Conservation (phyloP, 257 asterid species). For the Striga asiatica region DNA sequence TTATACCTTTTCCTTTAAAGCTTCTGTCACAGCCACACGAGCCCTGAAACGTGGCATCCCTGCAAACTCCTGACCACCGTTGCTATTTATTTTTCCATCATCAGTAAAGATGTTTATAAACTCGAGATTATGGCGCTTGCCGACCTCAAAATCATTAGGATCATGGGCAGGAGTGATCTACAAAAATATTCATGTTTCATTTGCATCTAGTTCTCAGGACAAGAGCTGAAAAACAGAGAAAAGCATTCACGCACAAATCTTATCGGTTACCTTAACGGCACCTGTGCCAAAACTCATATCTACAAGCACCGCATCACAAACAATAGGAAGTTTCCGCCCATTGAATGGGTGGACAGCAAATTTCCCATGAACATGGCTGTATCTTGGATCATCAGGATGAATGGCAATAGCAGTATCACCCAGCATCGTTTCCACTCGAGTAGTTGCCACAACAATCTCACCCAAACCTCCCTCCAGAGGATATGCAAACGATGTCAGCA, state of each 20-base stretch:
- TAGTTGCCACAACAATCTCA: conserved; percentile 94
- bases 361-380: conserved; percentile 75
- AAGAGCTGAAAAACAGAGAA: conserved; percentile 5
- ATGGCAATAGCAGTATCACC: conserved; percentile 96
- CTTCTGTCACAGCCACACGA: conserved; percentile 66
- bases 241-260: conserved; percentile 10
- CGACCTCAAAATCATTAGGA: conserved; percentile 96
- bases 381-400: conserved; percentile 82
- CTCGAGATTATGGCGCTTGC: conserved; percentile 81
- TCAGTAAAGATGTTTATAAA: conserved; percentile 82
- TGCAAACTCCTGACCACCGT: conserved; percentile 63
- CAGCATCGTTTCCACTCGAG: conserved; percentile 91
- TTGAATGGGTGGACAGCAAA: conserved; percentile 81
- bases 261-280: conserved; percentile 70
- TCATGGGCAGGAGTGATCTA: conserved; percentile 99
- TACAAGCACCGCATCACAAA: conserved; percentile 77
- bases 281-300: conserved; percentile 95
- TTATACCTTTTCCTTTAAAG: conserved; percentile 59
- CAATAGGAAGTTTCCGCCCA: conserved; percentile 78
- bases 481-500: conserved; percentile 90
- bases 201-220: conserved; percentile 6
- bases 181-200: conserved; percentile 18
- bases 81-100: conserved; percentile 86
- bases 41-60: conserved; percentile 90
- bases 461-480: conserved; percentile 78